These are phyloP conservation scores for Exophiala mesophila DNA, from an alignment of 2,329 filamentous ascomycete species.

Conservation along the genomic window DNA sequence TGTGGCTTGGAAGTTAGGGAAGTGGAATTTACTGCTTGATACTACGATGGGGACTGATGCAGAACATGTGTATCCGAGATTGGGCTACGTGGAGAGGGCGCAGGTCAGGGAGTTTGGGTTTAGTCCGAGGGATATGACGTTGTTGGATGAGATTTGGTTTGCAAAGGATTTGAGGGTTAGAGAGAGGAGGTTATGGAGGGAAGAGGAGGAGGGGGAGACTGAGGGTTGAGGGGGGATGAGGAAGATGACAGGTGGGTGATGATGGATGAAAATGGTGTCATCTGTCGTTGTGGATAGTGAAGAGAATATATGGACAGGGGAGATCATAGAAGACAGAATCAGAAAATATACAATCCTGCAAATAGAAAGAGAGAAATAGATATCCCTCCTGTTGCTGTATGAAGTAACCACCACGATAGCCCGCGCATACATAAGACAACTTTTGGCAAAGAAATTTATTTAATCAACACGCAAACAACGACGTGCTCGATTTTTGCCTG, in stretches of 20 bases:
- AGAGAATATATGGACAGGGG: too few species aligned
- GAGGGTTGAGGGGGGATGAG: neutral
- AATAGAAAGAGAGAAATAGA: too few species aligned
- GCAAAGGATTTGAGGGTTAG: constrained; percentile 26
- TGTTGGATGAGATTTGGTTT: constrained; percentile 32
- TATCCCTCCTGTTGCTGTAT: too few species aligned
- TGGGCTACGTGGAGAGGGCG: constrained; percentile 55
- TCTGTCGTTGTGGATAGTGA: too few species aligned
- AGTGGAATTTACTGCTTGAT: constrained; percentile 51
- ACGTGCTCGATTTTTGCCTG: too few species aligned
- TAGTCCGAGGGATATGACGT: constrained; percentile 49
- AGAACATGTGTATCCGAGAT: constrained; percentile 49
- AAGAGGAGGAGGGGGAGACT: neutral
- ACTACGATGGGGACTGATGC: constrained; percentile 50
- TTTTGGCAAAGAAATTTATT: too few species aligned
- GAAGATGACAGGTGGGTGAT: neutral
- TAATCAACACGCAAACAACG: too few species aligned
- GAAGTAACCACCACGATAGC: too few species aligned
- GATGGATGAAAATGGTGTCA: too few species aligned
- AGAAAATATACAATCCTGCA: too few species aligned
- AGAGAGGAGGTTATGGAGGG: constrained; percentile 6
- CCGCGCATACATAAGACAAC: too few species aligned
- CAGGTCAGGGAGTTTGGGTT: constrained; percentile 52
- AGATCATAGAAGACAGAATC: too few species aligned
- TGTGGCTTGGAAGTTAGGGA: constrained; percentile 47